Percentiles rank a stretch among this genome's conserved stretches.
These are phyloP conservation scores for Heterobasidion annosum DNA, from an alignment of 1,284 basidiomycete species.

Conservation along the genomic window DNA sequence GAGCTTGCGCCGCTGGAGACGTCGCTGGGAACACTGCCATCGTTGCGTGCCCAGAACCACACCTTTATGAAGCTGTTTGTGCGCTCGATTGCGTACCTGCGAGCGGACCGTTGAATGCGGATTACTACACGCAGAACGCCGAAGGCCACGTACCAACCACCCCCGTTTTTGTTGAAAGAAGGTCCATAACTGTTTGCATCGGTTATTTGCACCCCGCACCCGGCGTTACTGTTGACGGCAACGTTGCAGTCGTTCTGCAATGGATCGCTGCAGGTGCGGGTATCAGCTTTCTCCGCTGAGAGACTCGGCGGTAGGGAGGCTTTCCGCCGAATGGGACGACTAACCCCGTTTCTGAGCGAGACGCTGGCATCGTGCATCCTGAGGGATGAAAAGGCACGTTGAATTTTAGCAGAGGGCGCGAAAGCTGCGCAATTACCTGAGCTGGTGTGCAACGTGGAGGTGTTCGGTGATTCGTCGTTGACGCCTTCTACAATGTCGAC, in stretches of 20 bases:
- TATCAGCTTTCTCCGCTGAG: not conserved
- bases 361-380: conserved; percentile 47
- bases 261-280: conserved; percentile 7
- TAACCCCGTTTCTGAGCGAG: conserved; percentile 41
- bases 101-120: not conserved
- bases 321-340: conserved; percentile 10
- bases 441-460: conserved; percentile 56
- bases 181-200: conserved; percentile 47
- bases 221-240: conserved; percentile 44
- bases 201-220: conserved; percentile 51
- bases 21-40: conserved; percentile 32
- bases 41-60: conserved; percentile 50
- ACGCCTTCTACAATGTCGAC: conserved; percentile 67
- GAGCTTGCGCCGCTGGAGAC: conserved; percentile 27
- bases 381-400: not conserved
- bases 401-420: not conserved
- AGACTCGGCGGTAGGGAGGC: not conserved
- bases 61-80: conserved; percentile 34
- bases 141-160: conserved; percentile 39
- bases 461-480: conserved; percentile 46
- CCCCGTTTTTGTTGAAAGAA: conserved; percentile 49
- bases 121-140: not conserved
- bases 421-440: conserved; percentile 16
- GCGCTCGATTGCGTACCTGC: conserved; percentile 25
- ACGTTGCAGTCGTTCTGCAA: conserved; percentile 13